Evolutionary conservation across 2,329 filamentous ascomycete species (phyloP).

Genomic region (Calonectria leucothoes): DNA sequence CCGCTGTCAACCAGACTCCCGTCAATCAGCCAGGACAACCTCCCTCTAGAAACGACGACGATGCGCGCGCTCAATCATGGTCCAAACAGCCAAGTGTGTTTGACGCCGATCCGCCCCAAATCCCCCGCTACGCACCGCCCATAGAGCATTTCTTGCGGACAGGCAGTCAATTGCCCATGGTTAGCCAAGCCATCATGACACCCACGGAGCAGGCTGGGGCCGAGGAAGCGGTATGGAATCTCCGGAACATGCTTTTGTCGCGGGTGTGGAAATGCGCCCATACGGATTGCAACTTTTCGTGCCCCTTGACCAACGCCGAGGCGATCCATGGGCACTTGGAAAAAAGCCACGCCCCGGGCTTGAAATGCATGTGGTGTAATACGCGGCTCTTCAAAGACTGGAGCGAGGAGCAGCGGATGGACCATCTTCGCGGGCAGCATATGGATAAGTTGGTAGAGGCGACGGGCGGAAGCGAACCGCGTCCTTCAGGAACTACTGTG

Average conservation of each 20-base stretch:
- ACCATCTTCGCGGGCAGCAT: conserved; percentile 48
- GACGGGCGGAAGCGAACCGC: not conserved
- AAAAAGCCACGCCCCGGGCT: conserved; percentile 45
- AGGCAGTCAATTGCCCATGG: conserved; percentile 47
- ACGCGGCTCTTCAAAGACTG: conserved; percentile 46
- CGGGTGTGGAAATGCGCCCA: conserved; percentile 54
- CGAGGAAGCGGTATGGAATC: conserved; percentile 31
- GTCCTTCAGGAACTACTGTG: not conserved
- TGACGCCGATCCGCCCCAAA: not conserved
- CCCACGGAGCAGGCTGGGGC: conserved; percentile 53
- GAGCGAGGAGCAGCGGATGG: conserved; percentile 34
- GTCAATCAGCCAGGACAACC: not conserved
- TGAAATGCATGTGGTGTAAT: conserved; percentile 51
- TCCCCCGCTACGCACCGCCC: conserved; percentile 37
- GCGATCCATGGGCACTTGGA: conserved; percentile 51
- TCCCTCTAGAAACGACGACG: not conserved
- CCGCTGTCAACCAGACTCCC: no score
- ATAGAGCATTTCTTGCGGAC: conserved; percentile 52
- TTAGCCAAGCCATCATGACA: conserved; percentile 53
- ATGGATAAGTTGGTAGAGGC: conserved; percentile 19
- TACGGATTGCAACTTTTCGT: conserved; percentile 49
- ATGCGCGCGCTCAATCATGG: conserved; percentile 28
- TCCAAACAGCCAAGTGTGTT: conserved; percentile 41
- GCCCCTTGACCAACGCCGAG: conserved; percentile 42
- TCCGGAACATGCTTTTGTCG: conserved; percentile 29